phyloP scores from a whole-genome alignment of 2,329 filamentous ascomycete species.

The Fusarium kyushuense region DNA sequence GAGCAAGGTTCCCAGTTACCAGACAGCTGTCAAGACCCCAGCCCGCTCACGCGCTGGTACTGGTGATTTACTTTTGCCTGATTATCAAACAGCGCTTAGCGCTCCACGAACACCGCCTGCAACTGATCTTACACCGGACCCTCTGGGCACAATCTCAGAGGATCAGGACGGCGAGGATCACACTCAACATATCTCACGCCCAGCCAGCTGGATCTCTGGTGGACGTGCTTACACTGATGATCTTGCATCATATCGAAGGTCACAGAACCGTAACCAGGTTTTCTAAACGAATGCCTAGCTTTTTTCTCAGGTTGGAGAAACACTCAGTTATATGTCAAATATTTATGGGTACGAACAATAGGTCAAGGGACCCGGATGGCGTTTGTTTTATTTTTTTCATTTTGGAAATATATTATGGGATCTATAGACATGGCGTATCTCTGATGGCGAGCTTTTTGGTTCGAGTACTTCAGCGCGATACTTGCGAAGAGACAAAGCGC shows the following conservation, averaged over 20 bases:
- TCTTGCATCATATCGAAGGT: slow-evolving; percentile 37
- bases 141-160: slow-evolving; percentile 52
- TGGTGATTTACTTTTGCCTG: slow-evolving; percentile 67
- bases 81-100: slow-evolving; percentile 73
- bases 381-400: slow-evolving; percentile 27
- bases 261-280: slow-evolving; percentile 40
- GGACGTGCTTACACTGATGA: slow-evolving; percentile 47
- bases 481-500: slow-evolving; percentile 22
- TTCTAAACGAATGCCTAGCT: slow-evolving; percentile 17
- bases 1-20: slow-evolving; percentile 81
- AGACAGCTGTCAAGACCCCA: slow-evolving; percentile 76
- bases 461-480: slow-evolving; percentile 25
- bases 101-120: slow-evolving; percentile 63
- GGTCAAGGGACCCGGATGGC: slow-evolving; percentile 28
- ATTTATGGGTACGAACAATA: slow-evolving; percentile 27
- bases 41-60: slow-evolving; percentile 65
- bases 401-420: slow-evolving; percentile 13
- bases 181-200: slow-evolving; percentile 43
- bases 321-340: slow-evolving; percentile 9
- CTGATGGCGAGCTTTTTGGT: slow-evolving; percentile 12
- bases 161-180: slow-evolving; percentile 46
- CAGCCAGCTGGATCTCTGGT: slow-evolving; percentile 39
- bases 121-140: slow-evolving; percentile 48
- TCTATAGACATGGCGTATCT: slow-evolving; percentile 42
- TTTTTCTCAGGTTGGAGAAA: slow-evolving; percentile 2